Base-by-base conservation (phyloP, 371 early-diverging fungal species). In the Syncephalastrum monosporum region DNA sequence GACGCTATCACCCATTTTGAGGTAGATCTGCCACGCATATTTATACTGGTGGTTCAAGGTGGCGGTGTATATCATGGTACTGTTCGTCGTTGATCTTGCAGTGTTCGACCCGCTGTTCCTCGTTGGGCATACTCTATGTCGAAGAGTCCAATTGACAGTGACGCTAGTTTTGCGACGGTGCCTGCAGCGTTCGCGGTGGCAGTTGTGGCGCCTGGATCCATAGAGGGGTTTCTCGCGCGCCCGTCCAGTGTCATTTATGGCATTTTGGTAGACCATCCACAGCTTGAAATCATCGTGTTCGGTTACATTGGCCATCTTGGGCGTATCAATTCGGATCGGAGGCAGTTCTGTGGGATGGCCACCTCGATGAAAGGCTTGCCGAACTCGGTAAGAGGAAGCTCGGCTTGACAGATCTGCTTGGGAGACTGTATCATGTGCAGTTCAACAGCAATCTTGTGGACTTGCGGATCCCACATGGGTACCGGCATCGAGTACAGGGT, bases 401-500 rank as follows among this genome's bases (percentile, higher is more conserved):
- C 71, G 4, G 69, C 71, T 46, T 76, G 63, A n/a, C 63, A 49
- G 1, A 60, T 56, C 41, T 76, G 73, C 42, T 61, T 50, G 0
- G 77, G 77, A 15, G 50, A 42, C 19, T 71, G 69, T 54, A 73
- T 61, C 16, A 73, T 51, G 49, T 73, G 77, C 17, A 72, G 63
- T 21, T 67, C 43, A 1, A 72, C 47, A 8, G 73, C 73, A 10
- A 69, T 43, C 21, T 64, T 65, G 53, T 76, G 73, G 12, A 69
- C 59, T 25, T 55, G 45, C 2, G 64, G 63, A 43, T 72, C 67
- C 77, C 77, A 76, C 14, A 56, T 54, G 50, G 50, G 23, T 7
- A 73, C 56, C 7, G 69, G 71, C 47, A 76, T 52, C 1, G 71
- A 47, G 33, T 76, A 76, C 46, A 76, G 62, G n/a, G 71, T 69